Conservation (phyloP, 768 basidiomycete genomes). For the Boletus eberwhitei region DNA sequence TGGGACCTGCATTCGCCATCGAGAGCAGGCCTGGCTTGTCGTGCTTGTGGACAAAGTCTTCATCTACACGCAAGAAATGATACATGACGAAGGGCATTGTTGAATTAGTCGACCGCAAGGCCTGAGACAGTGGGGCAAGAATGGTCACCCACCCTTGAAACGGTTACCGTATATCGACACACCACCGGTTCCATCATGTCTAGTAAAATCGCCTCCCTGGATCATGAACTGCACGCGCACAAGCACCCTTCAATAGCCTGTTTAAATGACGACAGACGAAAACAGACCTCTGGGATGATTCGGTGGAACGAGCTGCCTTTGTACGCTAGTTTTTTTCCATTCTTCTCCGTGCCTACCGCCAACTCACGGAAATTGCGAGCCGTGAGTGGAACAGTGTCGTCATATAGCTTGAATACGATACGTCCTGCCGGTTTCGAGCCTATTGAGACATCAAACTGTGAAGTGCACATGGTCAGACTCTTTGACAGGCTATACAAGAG, state of each 20-base stretch:
- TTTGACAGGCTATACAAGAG: neutral
- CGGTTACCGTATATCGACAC: constrained; percentile 81
- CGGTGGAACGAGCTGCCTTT: constrained; percentile 67
- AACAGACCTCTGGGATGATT: constrained; percentile 59
- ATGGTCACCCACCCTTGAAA: constrained; percentile 55
- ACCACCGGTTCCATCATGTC: constrained; percentile 75
- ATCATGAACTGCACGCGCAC: constrained; percentile 62
- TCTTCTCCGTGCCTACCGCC: constrained; percentile 44
- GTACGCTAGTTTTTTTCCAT: constrained; percentile 68
- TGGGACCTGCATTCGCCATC: constrained; percentile 85
- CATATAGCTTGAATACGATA: constrained; percentile 80
- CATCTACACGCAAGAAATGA: constrained; percentile 38
- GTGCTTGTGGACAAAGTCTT: constrained; percentile 69
- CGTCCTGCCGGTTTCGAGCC: constrained; percentile 58
- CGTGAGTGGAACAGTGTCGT: constrained; percentile 80
- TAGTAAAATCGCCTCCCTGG: constrained; percentile 85
- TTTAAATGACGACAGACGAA: neutral
- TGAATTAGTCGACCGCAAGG: neutral
- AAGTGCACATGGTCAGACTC: neutral
- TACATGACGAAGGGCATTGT: neutral
- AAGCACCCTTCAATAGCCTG: neutral
- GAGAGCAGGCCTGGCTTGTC: constrained; percentile 64
- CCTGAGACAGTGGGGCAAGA: no score
- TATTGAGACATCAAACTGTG: constrained; percentile 65
- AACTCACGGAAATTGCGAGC: constrained; percentile 79